phyloP scores from a whole-genome alignment of 2,329 filamentous ascomycete genomes.

The Colletotrichum zoysiae region DNA sequence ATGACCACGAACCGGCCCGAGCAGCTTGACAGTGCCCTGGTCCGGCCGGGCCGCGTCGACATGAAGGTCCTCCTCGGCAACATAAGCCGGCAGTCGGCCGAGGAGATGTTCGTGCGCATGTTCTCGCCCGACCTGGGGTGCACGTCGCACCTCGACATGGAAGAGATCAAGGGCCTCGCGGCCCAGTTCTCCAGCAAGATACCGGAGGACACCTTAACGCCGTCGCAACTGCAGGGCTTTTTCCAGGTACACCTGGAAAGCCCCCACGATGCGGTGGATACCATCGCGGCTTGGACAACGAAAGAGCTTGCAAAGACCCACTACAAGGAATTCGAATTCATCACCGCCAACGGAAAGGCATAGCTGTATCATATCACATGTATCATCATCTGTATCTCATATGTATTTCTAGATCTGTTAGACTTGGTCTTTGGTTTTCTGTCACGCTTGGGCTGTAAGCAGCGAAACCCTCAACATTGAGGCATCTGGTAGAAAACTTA shows the following conservation, averaged over 20 bases:
- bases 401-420: not conserved
- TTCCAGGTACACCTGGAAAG: constrained; percentile 59
- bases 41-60: constrained; percentile 76
- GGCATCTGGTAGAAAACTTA: not conserved
- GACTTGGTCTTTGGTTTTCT: not conserved
- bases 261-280: constrained; percentile 52
- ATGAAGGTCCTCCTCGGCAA: constrained; percentile 69
- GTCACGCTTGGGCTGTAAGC: not conserved
- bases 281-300: constrained; percentile 53
- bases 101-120: constrained; percentile 63
- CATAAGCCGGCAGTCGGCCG: constrained; percentile 58
- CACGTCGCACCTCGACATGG: constrained; percentile 44
- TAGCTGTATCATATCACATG: constrained; percentile 14
- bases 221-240: constrained; percentile 63
- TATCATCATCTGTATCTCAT: not conserved
- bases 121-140: constrained; percentile 53
- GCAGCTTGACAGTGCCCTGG: constrained; percentile 72
- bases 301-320: constrained; percentile 49
- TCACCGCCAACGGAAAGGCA: constrained; percentile 11
- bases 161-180: constrained; percentile 60
- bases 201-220: constrained; percentile 60
- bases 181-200: constrained; percentile 67
- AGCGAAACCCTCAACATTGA: not conserved
- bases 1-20: constrained; percentile 80
- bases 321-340: constrained; percentile 50